Percentiles rank a stretch among this genome's conserved stretches.
Conservation (phyloP, 2,329 filamentous ascomycete species). For the Cladosporium sp. region DNA sequence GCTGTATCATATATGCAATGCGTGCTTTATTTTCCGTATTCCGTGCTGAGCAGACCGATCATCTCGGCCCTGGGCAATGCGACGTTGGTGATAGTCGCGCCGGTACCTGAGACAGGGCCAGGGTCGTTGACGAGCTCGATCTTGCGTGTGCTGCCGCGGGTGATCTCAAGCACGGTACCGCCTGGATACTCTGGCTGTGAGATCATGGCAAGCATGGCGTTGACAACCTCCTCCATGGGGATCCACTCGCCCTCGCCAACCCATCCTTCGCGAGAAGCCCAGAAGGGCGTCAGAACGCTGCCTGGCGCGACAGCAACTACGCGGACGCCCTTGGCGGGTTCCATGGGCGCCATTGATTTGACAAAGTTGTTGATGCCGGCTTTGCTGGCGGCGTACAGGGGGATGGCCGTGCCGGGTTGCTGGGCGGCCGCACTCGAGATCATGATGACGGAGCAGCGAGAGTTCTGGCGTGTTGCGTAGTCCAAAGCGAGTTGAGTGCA, state of each 20-base stretch:
- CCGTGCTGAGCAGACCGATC: conserved; percentile 3
- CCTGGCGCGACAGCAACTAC: conserved; percentile 61
- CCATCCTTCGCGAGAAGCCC: conserved; percentile 11
- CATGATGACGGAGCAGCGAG: conserved; percentile 35
- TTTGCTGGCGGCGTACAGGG: conserved; percentile 45
- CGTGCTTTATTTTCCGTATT: conserved; percentile 7
- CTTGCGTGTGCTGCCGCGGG: not conserved
- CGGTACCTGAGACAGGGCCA: not conserved
- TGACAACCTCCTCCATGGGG: conserved; percentile 17
- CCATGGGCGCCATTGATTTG: conserved; percentile 50
- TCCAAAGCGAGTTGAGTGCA: conserved; percentile 45
- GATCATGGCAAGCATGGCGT: conserved; percentile 21
- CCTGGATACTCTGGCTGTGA: conserved; percentile 17
- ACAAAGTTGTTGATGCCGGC: conserved; percentile 46
- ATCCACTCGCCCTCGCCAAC: conserved; percentile 18
- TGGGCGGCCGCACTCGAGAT: conserved; percentile 47
- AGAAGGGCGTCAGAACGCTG: conserved; percentile 51
- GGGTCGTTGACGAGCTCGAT: conserved; percentile 17
- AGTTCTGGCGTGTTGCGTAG: conserved; percentile 31
- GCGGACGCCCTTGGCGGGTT: conserved; percentile 49
- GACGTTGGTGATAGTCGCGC: conserved; percentile 15
- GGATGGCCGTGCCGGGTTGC: conserved; percentile 34
- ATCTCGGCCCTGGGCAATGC: conserved; percentile 11
- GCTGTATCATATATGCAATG: not conserved
- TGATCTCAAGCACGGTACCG: conserved; percentile 19